Evolutionary conservation across 176 grass and related monocot genomes (phyloP).

Genomic region (Hyparrhenia diplandra): DNA sequence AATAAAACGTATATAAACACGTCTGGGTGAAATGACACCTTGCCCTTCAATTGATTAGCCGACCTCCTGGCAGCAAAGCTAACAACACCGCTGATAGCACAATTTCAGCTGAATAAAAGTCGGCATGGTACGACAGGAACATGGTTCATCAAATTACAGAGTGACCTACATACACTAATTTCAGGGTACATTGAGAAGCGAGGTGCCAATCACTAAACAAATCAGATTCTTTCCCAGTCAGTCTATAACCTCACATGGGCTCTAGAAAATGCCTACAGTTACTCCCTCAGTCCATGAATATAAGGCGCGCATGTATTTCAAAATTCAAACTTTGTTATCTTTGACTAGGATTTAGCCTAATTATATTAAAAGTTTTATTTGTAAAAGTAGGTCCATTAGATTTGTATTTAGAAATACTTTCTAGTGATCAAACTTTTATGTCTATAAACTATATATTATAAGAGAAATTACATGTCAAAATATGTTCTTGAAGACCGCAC

Average conservation of each 20-base stretch:
- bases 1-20: not conserved
- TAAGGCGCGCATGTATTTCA: too few relatives aligned
- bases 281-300: too few relatives aligned
- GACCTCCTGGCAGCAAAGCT: not conserved
- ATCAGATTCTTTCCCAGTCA: not conserved
- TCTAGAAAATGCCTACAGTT: not conserved
- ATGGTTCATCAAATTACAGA: slow-evolving; percentile 3
- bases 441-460: too few relatives aligned
- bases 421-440: too few relatives aligned
- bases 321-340: too few relatives aligned
- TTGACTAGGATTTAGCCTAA: too few relatives aligned
- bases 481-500: too few relatives aligned
- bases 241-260: not conserved
- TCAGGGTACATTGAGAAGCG: not conserved
- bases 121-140: not conserved
- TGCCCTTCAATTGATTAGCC: not conserved
- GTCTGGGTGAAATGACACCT: not conserved
- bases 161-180: not conserved
- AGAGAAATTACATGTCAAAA: too few relatives aligned
- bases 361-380: too few relatives aligned
- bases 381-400: too few relatives aligned
- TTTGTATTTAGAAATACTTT: too few relatives aligned
- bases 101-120: not conserved
- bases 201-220: not conserved
- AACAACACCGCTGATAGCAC: not conserved